phyloP scores from a whole-genome alignment of 352 stramenopile species.

The Aphanomyces euteiches region DNA sequence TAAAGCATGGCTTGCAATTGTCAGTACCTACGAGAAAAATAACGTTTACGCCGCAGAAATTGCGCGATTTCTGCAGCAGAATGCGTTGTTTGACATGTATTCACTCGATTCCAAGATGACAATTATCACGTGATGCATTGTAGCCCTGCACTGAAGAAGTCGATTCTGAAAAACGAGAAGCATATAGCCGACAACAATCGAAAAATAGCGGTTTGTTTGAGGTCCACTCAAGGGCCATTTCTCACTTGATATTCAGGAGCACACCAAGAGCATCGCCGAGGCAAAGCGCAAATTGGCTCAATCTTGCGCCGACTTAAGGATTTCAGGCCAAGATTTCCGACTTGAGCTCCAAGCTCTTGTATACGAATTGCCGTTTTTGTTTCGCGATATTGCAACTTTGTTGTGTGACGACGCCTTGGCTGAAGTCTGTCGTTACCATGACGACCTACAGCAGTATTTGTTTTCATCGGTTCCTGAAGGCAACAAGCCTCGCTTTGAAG shows the following conservation, averaged over 20 bases:
- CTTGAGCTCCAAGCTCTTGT: constrained; percentile 60
- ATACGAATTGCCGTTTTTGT: constrained; percentile 51
- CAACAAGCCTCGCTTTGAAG: constrained; percentile 37
- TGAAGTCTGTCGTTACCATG: constrained; percentile 55
- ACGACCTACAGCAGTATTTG: constrained; percentile 61
- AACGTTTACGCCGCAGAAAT: constrained; percentile 70
- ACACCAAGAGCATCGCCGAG: constrained; percentile 64
- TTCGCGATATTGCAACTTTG: constrained; percentile 41
- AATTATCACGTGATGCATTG: background rate
- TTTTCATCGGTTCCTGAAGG: constrained; percentile 47
- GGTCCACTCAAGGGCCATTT: background rate
- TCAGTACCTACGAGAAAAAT: constrained; percentile 74
- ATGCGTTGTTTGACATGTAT: constrained; percentile 77
- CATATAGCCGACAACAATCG: constrained; percentile 73
- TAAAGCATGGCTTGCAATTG: constrained; percentile 61
- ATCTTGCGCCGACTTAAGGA: constrained; percentile 57
- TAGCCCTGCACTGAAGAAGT: constrained; percentile 72
- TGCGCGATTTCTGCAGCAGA: constrained; percentile 68
- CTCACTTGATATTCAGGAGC: constrained; percentile 39
- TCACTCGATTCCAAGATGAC: background rate
- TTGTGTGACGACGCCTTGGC: constrained; percentile 46
- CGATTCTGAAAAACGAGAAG: constrained; percentile 78
- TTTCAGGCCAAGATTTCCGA: constrained; percentile 60
- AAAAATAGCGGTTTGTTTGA: constrained; percentile 54
- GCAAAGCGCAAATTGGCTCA: constrained; percentile 65